Conservation (phyloP, 2,329 filamentous ascomycete species). For the Huntiella bhutanensis region DNA sequence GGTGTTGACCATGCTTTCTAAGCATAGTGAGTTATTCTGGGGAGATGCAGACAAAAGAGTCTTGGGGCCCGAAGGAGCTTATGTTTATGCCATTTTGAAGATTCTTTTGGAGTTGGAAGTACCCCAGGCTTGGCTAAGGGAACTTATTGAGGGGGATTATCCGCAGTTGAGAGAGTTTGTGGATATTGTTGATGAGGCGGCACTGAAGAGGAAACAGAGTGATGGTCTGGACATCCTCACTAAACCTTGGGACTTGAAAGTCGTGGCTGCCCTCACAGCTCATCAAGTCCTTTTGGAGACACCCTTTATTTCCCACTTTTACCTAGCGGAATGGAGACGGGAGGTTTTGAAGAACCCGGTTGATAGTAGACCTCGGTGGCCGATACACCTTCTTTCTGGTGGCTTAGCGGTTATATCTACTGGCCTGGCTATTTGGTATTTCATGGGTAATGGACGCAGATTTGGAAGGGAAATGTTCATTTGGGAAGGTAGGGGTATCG, state of each 20-base stretch:
- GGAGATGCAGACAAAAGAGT: slow-evolving; percentile 8
- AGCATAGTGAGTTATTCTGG: slow-evolving; percentile 12
- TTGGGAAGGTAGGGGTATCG: no score
- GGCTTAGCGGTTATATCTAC: slow-evolving; percentile 15
- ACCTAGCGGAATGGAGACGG: slow-evolving; percentile 18
- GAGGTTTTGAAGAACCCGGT: slow-evolving; percentile 11
- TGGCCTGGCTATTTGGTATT: no score
- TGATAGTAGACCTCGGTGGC: not conserved
- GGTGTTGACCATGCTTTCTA: slow-evolving; percentile 39
- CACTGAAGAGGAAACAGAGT: not conserved
- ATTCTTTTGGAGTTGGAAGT: slow-evolving; percentile 41
- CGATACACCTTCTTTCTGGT: slow-evolving; percentile 13
- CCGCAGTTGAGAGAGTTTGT: slow-evolving; percentile 13
- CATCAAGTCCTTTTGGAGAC: slow-evolving; percentile 18
- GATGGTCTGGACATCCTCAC: not conserved
- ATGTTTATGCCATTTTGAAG: slow-evolving; percentile 62
- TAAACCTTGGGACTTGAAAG: slow-evolving; percentile 8
- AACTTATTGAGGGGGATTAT: slow-evolving; percentile 15
- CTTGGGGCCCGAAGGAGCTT: slow-evolving; percentile 43
- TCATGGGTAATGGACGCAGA: no score
- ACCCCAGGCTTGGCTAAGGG: slow-evolving; percentile 25
- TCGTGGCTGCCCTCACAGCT: slow-evolving; percentile 17
- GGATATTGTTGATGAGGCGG: slow-evolving; percentile 1
- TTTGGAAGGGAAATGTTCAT: no score
- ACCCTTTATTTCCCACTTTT: slow-evolving; percentile 17